A percentile compares a stretch with the other conserved stretches of the same genome.
Conservation (phyloP, 371 early-diverging fungal genomes). For the Mortierella sp. region DNA sequence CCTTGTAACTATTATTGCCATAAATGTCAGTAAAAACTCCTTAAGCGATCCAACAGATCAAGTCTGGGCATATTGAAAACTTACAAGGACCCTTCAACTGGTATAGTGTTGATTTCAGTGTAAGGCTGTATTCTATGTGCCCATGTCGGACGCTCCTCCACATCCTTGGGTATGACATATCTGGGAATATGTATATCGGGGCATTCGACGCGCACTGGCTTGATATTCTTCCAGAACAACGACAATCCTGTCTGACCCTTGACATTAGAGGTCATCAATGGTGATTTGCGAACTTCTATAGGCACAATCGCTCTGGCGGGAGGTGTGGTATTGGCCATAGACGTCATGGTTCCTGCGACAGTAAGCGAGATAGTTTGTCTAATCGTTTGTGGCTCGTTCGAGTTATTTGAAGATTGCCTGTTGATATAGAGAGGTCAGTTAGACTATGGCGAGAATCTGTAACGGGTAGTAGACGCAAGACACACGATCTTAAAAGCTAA, state of each 20-base stretch:
- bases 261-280: slow-evolving; percentile 11
- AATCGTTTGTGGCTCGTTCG: slow-evolving; percentile 14
- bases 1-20: slow-evolving; percentile 22
- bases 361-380: slow-evolving; percentile 43
- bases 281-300: slow-evolving; percentile 45
- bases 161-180: slow-evolving; percentile 52
- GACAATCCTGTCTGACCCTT: slow-evolving; percentile 53
- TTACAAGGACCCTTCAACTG: slow-evolving; percentile 39
- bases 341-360: slow-evolving; percentile 36
- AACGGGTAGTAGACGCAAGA: neutral
- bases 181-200: slow-evolving; percentile 40
- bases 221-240: slow-evolving; percentile 54
- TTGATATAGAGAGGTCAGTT: neutral
- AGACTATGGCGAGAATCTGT: neutral
- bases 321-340: slow-evolving; percentile 10
- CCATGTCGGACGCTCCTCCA: slow-evolving; percentile 50
- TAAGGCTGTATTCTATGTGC: slow-evolving; percentile 42
- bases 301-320: slow-evolving; percentile 32
- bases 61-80: too few relatives aligned
- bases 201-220: slow-evolving; percentile 46
- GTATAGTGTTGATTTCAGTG: slow-evolving; percentile 3
- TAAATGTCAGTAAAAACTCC: neutral
- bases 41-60: too few relatives aligned
- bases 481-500: neutral
- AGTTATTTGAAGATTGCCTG: slow-evolving; percentile 31